A percentile compares a stretch with the other conserved stretches of the same genome.
Conservation (phyloP, 768 basidiomycete species). For the Kwoniella pini region DNA sequence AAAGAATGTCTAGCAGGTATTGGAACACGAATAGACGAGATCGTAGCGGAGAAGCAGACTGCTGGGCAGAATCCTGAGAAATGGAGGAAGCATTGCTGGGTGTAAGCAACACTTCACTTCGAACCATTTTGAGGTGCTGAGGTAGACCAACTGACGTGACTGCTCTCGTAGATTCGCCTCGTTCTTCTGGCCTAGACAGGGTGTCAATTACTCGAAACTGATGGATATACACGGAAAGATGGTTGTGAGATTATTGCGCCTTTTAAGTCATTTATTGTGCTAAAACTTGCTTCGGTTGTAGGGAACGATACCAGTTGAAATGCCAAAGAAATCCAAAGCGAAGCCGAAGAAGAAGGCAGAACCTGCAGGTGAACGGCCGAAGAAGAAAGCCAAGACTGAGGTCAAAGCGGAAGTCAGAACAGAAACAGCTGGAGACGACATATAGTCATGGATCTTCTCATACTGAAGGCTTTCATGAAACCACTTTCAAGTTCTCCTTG, state of each 20-base stretch:
- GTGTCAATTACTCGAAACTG: constrained; percentile 83
- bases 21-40: constrained; percentile 83
- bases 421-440: background rate
- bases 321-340: constrained; percentile 25
- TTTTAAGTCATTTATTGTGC: no score
- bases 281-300: no score
- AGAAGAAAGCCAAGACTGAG: constrained; percentile 31
- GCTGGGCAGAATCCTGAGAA: constrained; percentile 79
- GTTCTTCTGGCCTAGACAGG: constrained; percentile 93
- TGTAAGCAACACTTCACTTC: constrained; percentile 62
- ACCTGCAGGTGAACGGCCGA: constrained; percentile 10
- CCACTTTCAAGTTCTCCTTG: no score
- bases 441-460: no score
- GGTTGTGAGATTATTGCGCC: constrained; percentile 56
- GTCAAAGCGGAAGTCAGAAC: constrained; percentile 6
- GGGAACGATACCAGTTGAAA: constrained; percentile 4
- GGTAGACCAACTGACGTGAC: no score
- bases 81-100: constrained; percentile 95
- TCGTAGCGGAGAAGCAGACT: constrained; percentile 72
- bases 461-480: no score
- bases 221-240: constrained; percentile 96
- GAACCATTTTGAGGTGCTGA: no score
- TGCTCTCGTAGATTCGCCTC: constrained; percentile 74
- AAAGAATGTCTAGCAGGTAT: constrained; percentile 95
- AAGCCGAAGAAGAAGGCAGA: constrained; percentile 34